Percentiles rank a stretch among this genome's conserved stretches.
These are phyloP conservation scores for Apiospora aurea DNA, from an alignment of 2,329 filamentous ascomycete species.

Conservation along the genomic window DNA sequence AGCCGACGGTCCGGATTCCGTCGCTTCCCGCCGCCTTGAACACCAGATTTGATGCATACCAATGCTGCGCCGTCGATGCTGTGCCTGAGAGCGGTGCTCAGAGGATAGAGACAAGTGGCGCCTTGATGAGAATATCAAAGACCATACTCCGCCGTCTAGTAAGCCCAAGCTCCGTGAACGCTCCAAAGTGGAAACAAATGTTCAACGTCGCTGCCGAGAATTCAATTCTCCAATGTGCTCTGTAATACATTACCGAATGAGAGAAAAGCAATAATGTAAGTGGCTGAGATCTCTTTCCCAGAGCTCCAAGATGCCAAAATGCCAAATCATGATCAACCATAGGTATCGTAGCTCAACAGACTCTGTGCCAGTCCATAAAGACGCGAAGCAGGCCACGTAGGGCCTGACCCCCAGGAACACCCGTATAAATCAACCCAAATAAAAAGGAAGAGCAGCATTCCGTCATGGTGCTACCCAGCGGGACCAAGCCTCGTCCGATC, in stretches of 20 bases:
- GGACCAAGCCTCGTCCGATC: slow-evolving; percentile 13
- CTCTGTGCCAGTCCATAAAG: slow-evolving; percentile 16
- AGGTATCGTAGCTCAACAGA: slow-evolving; percentile 23
- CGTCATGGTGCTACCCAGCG: slow-evolving; percentile 1
- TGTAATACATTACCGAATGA: slow-evolving; percentile 30
- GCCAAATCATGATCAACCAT: slow-evolving; percentile 25
- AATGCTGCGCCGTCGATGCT: slow-evolving; percentile 20
- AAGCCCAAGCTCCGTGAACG: slow-evolving; percentile 2
- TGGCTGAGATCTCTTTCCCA: slow-evolving; percentile 26
- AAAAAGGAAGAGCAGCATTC: slow-evolving; percentile 27
- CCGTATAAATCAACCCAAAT: slow-evolving; percentile 13
- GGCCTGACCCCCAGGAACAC: slow-evolving; percentile 12
- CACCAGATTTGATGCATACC: slow-evolving; percentile 20
- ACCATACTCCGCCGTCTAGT: slow-evolving; percentile 12
- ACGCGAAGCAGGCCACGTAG: slow-evolving; percentile 17
- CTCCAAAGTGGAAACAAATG: neutral
- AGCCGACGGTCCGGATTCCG: slow-evolving; percentile 9
- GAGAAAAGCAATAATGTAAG: slow-evolving; percentile 25
- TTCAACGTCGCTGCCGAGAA: slow-evolving; percentile 6
- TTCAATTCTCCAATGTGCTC: slow-evolving; percentile 26
- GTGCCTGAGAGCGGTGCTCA: slow-evolving; percentile 14
- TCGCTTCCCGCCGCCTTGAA: slow-evolving; percentile 14
- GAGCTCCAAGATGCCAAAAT: slow-evolving; percentile 29
- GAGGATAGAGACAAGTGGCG: slow-evolving; percentile 18
- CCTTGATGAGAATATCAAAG: slow-evolving; percentile 12